phyloP scores from a whole-genome alignment of 768 basidiomycete species.

The Phlegmacium glaucopus region DNA sequence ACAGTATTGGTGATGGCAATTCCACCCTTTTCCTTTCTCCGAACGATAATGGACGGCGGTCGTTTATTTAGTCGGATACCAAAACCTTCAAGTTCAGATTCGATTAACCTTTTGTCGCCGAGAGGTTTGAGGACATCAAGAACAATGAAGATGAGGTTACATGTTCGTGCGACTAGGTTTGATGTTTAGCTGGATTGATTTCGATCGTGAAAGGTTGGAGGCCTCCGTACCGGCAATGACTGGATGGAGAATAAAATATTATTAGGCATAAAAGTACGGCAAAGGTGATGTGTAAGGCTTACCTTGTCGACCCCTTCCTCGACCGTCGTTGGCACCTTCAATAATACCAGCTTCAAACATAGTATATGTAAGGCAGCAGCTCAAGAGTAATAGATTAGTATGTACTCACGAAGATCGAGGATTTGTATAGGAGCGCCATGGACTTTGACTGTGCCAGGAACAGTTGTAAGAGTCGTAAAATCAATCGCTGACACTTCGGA shows the following conservation, averaged over 20 bases:
- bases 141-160: conserved; percentile 97
- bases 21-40: conserved; percentile 88
- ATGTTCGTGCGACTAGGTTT: conserved; percentile 85
- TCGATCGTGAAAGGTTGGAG: conserved; percentile 4
- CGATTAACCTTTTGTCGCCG: conserved; percentile 89
- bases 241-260: conserved; percentile 22
- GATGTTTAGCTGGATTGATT: conserved; percentile 10
- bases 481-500: conserved; percentile 96
- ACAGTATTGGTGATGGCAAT: conserved; percentile 96
- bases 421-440: conserved; percentile 98
- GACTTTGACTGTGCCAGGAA: conserved; percentile 91
- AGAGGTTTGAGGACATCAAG: conserved; percentile 98
- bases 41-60: conserved; percentile 81
- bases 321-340: conserved; percentile 94
- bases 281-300: conserved; percentile 22
- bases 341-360: conserved; percentile 81
- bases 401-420: conserved; percentile 74
- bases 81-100: conserved; percentile 94
- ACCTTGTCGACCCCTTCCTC: conserved; percentile 94
- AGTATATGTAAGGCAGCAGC: background rate
- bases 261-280: background rate
- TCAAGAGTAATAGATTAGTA: background rate
- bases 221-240: conserved; percentile 70
- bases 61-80: conserved; percentile 95
- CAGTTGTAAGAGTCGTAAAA: conserved; percentile 94